Evolutionary conservation across 257 asterid genomes (phyloP).

Genomic region (Nicotiana benthamiana): DNA sequence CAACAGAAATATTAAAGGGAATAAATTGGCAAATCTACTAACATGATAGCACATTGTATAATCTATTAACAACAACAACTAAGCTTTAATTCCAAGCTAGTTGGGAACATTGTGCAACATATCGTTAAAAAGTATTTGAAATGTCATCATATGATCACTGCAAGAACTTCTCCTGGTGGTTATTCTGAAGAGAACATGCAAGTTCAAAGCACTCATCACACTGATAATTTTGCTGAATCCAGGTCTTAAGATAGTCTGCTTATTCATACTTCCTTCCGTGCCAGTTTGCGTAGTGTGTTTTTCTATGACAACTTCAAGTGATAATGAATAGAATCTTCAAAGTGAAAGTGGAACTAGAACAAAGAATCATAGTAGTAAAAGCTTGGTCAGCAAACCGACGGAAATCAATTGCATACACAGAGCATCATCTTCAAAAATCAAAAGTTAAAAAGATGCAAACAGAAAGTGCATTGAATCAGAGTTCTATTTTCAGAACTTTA

Average conservation of each 20-base stretch:
- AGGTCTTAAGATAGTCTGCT: not conserved
- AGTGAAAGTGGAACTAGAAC: not conserved
- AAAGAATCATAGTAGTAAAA: not conserved
- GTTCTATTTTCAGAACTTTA: conserved; percentile 3
- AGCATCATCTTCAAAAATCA: not conserved
- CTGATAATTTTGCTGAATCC: not conserved
- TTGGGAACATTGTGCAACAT: not conserved
- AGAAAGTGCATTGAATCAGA: not conserved
- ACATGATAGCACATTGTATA: not conserved
- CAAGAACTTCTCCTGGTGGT: not conserved
- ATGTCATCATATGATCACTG: not conserved
- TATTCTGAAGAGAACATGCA: not conserved
- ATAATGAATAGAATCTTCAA: not conserved
- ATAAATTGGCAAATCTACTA: not conserved
- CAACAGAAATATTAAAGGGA: not conserved
- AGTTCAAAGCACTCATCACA: not conserved
- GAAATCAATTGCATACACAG: not conserved
- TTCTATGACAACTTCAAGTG: not conserved
- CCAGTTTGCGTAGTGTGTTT: not conserved
- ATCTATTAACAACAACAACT: not conserved
- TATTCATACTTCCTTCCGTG: not conserved
- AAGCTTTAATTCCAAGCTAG: not conserved
- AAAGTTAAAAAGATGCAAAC: not conserved
- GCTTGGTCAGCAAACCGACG: not conserved
- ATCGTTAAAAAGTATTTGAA: not conserved